Percentiles rank a stretch among this genome's conserved stretches.
Conservation (phyloP, 1,139 yeast species). For the Lodderomyces elongisporus region DNA sequence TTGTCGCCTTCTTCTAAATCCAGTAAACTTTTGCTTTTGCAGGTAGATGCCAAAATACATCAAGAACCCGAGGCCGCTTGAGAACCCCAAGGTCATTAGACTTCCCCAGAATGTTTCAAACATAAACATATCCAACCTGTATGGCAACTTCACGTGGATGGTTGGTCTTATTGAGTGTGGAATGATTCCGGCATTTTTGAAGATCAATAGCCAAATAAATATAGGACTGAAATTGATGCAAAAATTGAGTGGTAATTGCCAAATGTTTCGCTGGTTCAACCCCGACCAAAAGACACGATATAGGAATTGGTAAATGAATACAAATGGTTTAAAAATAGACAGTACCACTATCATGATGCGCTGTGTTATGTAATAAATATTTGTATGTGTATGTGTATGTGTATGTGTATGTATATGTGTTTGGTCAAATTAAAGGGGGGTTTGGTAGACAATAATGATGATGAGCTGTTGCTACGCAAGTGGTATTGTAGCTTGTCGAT, state of each 20-base stretch:
- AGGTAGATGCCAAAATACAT: conserved; percentile 11
- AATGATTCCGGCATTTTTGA: conserved; percentile 57
- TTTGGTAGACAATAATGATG: too few relatives aligned
- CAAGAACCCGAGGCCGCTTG: conserved; percentile 13
- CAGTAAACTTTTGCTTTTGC: neutral
- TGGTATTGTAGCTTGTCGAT: too few relatives aligned
- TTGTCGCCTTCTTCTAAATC: neutral
- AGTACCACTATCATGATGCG: too few relatives aligned
- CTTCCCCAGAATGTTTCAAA: conserved; percentile 19
- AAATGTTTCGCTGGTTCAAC: conserved; percentile 33
- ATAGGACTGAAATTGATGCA: conserved; percentile 49
- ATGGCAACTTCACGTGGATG: conserved; percentile 47
- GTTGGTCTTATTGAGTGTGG: conserved; percentile 53
- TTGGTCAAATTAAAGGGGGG: too few relatives aligned
- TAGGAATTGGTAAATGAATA: conserved; percentile 17
- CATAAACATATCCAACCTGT: conserved; percentile 34
- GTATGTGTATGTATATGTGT: too few relatives aligned
- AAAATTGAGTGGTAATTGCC: conserved; percentile 40
- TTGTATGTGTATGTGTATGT: too few relatives aligned
- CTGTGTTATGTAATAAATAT: too few relatives aligned
- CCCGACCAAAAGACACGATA: conserved; percentile 20
- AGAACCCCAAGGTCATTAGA: conserved; percentile 14
- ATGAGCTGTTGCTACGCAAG: too few relatives aligned
- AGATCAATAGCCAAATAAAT: conserved; percentile 52
- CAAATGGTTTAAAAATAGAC: conserved; percentile 8